Percentiles rank a stretch among this genome's conserved stretches.
phyloP scores from a whole-genome alignment of 2,329 filamentous ascomycete species.

The Cyphellophora attinorum region DNA sequence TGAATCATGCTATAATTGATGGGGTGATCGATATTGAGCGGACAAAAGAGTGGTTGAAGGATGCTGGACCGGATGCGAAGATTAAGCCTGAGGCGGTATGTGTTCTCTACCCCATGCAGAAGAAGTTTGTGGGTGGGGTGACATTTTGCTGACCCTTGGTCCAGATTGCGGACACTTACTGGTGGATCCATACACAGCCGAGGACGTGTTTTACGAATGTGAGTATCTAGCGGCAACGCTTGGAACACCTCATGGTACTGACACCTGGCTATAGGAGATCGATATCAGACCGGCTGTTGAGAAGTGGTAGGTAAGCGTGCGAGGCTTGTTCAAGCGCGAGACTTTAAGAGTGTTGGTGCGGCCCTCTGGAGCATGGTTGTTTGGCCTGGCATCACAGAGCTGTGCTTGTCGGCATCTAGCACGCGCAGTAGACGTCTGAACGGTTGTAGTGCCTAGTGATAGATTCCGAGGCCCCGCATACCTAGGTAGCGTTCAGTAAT shows the following conservation, averaged over 20 bases:
- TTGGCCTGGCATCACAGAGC: too few species aligned
- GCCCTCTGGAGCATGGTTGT: too few species aligned
- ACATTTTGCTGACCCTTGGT: constrained; percentile 9
- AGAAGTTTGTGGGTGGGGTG: too few species aligned
- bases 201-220: constrained; percentile 64
- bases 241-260: not conserved
- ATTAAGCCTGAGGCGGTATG: constrained; percentile 65
- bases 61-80: constrained; percentile 54
- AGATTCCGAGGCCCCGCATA: too few species aligned
- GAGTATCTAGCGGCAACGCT: not conserved
- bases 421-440: too few species aligned
- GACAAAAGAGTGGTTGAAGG: constrained; percentile 51
- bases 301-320: too few species aligned
- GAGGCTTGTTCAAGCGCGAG: too few species aligned
- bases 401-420: too few species aligned
- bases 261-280: constrained; percentile 10
- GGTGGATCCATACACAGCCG: constrained; percentile 73
- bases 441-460: too few species aligned
- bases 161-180: constrained; percentile 79
- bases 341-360: too few species aligned
- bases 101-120: constrained; percentile 18
- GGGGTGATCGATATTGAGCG: constrained; percentile 74
- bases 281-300: constrained; percentile 56
- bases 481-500: too few species aligned
- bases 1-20: constrained; percentile 74